Conservation (phyloP, 2,329 filamentous ascomycete genomes). For the Knoxdaviesia proteae region DNA sequence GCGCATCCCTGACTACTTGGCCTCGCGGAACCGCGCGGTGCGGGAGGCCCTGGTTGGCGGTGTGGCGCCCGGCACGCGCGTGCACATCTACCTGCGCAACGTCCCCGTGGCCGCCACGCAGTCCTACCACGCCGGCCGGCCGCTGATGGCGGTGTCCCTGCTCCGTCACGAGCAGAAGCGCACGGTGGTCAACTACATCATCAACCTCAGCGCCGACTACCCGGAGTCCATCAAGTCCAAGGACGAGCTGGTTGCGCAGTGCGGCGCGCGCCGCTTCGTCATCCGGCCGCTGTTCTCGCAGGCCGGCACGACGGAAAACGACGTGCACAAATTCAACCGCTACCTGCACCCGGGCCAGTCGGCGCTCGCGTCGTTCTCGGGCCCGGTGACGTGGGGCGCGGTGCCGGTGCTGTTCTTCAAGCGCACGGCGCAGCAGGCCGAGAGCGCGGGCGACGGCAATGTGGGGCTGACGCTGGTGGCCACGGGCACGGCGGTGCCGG, state of each 20-base stretch:
- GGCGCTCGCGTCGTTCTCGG: constrained; percentile 74
- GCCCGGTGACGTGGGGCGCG: constrained; percentile 78
- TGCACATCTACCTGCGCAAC: constrained; percentile 51
- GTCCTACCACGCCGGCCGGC: constrained; percentile 27
- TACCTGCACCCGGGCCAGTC: constrained; percentile 81
- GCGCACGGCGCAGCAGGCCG: constrained; percentile 23
- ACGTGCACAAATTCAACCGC: constrained; percentile 92
- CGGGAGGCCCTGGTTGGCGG: constrained; percentile 80
- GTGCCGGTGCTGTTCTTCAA: constrained; percentile 84
- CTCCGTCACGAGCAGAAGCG: constrained; percentile 90
- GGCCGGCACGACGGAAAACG: constrained; percentile 76
- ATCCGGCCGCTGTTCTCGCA: constrained; percentile 84
- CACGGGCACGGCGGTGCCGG: constrained; percentile 70
- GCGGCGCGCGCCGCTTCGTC: constrained; percentile 66
- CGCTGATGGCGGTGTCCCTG: constrained; percentile 64
- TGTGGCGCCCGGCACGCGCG: constrained; percentile 62
- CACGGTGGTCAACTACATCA: constrained; percentile 71
- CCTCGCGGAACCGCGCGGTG: constrained; percentile 53
- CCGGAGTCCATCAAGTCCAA: constrained; percentile 68
- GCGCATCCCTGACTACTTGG: constrained; percentile 75
- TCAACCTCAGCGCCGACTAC: constrained; percentile 64
- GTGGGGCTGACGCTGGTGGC: constrained; percentile 50
- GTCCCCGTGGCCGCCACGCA: constrained; percentile 21
- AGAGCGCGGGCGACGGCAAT: constrained; percentile 21
- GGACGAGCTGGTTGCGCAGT: constrained; percentile 79